Percentiles rank a stretch among this genome's conserved stretches.
Conservation (phyloP, 2,329 filamentous ascomycete genomes). For the Amesomyces nigricolor region DNA sequence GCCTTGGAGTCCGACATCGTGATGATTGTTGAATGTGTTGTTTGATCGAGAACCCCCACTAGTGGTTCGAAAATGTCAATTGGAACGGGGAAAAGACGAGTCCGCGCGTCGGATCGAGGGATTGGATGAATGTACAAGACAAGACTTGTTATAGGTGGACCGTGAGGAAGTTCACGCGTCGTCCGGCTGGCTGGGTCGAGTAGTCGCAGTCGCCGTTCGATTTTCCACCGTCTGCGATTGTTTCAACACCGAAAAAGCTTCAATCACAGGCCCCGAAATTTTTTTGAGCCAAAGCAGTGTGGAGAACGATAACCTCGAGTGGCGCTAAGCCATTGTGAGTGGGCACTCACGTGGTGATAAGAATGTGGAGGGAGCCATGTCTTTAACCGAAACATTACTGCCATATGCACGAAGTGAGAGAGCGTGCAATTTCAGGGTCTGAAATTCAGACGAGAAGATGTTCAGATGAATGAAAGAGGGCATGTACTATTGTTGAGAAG, state of each 20-base stretch:
- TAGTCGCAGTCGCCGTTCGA: constrained; percentile 22
- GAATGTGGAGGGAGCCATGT: neutral
- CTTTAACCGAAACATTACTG: too few species aligned
- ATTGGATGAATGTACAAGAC: constrained; percentile 4
- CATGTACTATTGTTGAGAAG: neutral
- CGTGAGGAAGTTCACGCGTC: constrained; percentile 21
- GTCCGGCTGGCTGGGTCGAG: constrained; percentile 20
- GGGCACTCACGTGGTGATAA: constrained; percentile 15
- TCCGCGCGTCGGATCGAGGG: neutral
- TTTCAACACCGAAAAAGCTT: constrained; percentile 3
- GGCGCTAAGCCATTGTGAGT: constrained; percentile 7
- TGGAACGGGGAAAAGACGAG: neutral
- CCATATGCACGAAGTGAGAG: too few species aligned
- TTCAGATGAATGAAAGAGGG: neutral
- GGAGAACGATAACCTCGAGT: constrained; percentile 13
- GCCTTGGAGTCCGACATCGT: constrained; percentile 17
- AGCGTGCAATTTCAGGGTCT: too few species aligned
- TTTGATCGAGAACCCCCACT: constrained; percentile 7
- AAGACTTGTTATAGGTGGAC: constrained; percentile 17
- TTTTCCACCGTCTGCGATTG: constrained; percentile 19
- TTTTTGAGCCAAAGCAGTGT: constrained; percentile 17
- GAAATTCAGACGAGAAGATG: neutral
- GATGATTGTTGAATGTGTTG: constrained; percentile 4
- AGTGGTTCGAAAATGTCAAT: neutral
- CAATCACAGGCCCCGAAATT: constrained; percentile 15